phyloP scores from a whole-genome alignment of 2,329 filamentous ascomycete genomes.

The Ceratocystis cubensis region DNA sequence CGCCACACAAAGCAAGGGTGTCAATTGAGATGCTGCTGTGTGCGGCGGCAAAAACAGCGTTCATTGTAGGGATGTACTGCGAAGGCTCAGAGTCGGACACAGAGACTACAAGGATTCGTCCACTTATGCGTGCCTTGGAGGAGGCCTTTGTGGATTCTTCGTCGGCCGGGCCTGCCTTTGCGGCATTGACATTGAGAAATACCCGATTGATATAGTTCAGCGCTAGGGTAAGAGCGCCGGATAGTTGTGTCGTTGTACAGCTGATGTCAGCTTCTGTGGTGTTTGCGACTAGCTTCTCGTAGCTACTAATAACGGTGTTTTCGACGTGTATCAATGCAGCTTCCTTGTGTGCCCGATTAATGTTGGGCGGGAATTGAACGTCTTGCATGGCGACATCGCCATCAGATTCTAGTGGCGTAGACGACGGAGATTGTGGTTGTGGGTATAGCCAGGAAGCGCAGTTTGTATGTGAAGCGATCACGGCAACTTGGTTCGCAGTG shows the following conservation, averaged over 20 bases:
- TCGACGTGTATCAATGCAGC: constrained; percentile 84
- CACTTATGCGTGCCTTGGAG: constrained; percentile 28
- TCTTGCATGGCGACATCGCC: constrained; percentile 49
- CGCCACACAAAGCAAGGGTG: constrained; percentile 71
- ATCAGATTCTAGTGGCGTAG: constrained; percentile 26
- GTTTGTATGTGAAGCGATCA: constrained; percentile 80
- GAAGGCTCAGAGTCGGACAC: constrained; percentile 75
- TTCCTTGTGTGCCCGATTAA: constrained; percentile 67
- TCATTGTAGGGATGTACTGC: constrained; percentile 98
- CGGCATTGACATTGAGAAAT: constrained; percentile 45
- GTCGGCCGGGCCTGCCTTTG: constrained; percentile 32
- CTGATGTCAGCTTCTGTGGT: constrained; percentile 54
- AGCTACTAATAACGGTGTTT: constrained; percentile 59
- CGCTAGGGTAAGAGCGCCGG: constrained; percentile 80
- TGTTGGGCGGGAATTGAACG: constrained; percentile 31
- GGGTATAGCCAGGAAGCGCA: constrained; percentile 87
- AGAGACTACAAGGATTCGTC: constrained; percentile 75
- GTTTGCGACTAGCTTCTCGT: constrained; percentile 57
- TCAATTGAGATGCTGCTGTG: constrained; percentile 82
- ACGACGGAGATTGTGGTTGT: constrained; percentile 28
- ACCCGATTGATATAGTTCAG: constrained; percentile 84
- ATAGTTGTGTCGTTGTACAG: constrained; percentile 74
- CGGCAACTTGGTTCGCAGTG: constrained; percentile 81
- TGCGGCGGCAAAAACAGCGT: constrained; percentile 89
- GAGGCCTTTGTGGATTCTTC: constrained; percentile 43